These are phyloP conservation scores for Phialophora verrucosa DNA, from an alignment of 2,329 filamentous ascomycete genomes.

Conservation along the genomic window DNA sequence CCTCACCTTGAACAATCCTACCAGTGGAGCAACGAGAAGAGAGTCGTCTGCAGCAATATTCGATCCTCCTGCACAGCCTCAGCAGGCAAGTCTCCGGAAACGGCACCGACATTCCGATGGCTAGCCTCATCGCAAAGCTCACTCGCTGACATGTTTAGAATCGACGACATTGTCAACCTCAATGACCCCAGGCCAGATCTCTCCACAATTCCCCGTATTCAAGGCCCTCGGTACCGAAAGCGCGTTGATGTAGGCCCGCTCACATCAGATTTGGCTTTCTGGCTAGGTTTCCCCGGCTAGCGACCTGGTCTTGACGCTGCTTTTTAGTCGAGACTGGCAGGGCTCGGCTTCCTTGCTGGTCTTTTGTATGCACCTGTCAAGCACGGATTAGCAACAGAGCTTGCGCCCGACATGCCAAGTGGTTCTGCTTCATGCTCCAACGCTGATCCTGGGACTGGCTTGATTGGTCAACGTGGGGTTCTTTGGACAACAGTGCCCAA, in stretches of 20 bases:
- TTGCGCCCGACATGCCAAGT: not conserved
- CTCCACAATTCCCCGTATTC: not conserved
- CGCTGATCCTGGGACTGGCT: not conserved
- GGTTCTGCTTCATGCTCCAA: not conserved
- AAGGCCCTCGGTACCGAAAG: not conserved
- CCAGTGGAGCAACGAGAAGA: not conserved
- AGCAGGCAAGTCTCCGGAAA: not conserved
- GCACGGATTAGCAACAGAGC: not conserved
- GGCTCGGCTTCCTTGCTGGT: not conserved
- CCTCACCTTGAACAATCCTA: not conserved
- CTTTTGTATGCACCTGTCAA: not conserved
- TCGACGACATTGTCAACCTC: not conserved
- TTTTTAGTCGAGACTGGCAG: not conserved
- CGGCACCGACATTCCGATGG: not conserved
- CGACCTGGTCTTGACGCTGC: not conserved
- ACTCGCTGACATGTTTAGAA: not conserved
- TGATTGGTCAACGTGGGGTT: not conserved
- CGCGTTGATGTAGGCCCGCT: not conserved
- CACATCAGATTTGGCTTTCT: not conserved
- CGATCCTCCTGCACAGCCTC: not conserved
- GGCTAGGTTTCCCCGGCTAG: not conserved
- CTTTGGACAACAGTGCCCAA: not conserved
- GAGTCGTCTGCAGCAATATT: not conserved
- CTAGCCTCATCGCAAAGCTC: not conserved
- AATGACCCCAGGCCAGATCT: not conserved